Evolutionary conservation across 2,329 filamentous ascomycete species (phyloP).

Genomic region (Ascochyta viciae-villosae): DNA sequence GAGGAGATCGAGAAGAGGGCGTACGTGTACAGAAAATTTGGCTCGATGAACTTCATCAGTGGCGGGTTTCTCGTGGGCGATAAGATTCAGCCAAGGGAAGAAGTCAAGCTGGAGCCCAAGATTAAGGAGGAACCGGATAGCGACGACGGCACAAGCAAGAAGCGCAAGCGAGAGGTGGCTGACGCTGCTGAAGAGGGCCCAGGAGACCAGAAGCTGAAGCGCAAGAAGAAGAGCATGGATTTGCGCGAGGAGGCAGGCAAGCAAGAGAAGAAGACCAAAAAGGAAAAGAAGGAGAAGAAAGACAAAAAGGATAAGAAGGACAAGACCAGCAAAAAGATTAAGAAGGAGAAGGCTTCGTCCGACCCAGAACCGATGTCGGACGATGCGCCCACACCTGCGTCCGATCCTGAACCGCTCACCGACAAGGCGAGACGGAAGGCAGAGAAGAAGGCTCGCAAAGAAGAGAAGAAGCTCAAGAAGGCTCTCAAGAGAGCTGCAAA

Average conservation of each 20-base stretch:
- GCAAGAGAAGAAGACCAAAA: constrained; percentile 27
- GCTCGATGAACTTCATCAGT: constrained; percentile 82
- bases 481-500: constrained; percentile 55
- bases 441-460: constrained; percentile 55
- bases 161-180: constrained; percentile 40
- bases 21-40: constrained; percentile 78
- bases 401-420: constrained; percentile 48
- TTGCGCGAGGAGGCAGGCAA: constrained; percentile 39
- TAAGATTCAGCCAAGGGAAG: constrained; percentile 25
- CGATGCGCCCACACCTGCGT: constrained; percentile 24
- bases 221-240: constrained; percentile 48
- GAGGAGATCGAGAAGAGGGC: constrained; percentile 74
- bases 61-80: constrained; percentile 77
- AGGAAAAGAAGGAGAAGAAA: constrained; percentile 45
- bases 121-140: constrained; percentile 53
- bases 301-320: constrained; percentile 42
- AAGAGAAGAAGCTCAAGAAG: constrained; percentile 57
- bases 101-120: constrained; percentile 51
- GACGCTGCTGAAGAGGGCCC: constrained; percentile 43
- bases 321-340: constrained; percentile 28
- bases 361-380: constrained; percentile 28
- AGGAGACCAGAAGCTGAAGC: constrained; percentile 43
- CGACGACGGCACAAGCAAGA: constrained; percentile 38
- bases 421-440: constrained; percentile 50
- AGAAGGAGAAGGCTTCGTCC: constrained; percentile 38